Conservation (phyloP, 768 basidiomycete species). For the Suillus tomentosus region DNA sequence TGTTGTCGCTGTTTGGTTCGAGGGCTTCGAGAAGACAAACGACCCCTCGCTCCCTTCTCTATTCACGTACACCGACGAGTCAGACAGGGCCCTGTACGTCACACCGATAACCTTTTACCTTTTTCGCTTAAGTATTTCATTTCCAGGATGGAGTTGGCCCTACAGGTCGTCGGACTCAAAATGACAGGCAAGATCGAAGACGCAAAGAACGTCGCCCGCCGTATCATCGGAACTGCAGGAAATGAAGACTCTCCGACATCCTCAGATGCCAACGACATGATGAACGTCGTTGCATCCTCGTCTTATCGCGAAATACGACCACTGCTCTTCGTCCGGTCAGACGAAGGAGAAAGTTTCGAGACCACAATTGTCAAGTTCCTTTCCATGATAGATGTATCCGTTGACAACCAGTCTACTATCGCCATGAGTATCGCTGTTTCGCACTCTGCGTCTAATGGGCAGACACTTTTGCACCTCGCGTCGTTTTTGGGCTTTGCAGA, state of each 20-base stretch:
- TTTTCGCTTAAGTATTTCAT: conserved; percentile 16
- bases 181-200: conserved; percentile 97
- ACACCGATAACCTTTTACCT: conserved; percentile 12
- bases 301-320: conserved; percentile 56
- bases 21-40: conserved; percentile 66
- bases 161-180: conserved; percentile 93
- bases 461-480: conserved; percentile 89
- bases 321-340: conserved; percentile 54
- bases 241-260: conserved; percentile 48
- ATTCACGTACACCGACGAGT: conserved; percentile 91
- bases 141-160: conserved; percentile 88
- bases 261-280: conserved; percentile 42
- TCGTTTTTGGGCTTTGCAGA: conserved; percentile 74
- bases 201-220: conserved; percentile 89
- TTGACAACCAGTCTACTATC: conserved; percentile 44
- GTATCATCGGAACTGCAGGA: conserved; percentile 81
- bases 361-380: conserved; percentile 79
- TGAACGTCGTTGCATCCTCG: conserved; percentile 53
- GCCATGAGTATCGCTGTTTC: conserved; percentile 63
- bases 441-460: conserved; percentile 67
- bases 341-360: conserved; percentile 69
- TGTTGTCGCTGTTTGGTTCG: conserved; percentile 87
- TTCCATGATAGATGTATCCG: conserved; percentile 67
- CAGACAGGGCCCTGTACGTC: conserved; percentile 84
- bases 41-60: conserved; percentile 57